Base-by-base conservation (phyloP, 225 moss, liverwort and hornwort species). In the Lunularia cruciata region DNA sequence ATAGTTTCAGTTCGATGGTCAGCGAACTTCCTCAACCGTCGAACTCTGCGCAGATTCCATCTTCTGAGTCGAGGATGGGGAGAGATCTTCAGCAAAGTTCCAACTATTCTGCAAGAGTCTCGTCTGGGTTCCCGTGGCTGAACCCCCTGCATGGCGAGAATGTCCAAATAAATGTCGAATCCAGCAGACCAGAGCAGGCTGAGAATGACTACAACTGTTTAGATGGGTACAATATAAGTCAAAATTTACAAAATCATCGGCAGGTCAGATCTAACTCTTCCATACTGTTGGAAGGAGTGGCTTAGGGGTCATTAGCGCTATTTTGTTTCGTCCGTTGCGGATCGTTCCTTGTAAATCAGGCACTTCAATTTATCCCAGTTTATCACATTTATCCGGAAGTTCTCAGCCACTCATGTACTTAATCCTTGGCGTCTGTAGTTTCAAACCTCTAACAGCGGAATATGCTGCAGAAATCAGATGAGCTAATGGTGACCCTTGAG, bases 401-500 rank as follows among this genome's bases (percentile, higher is more conserved):
- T n/a, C n/a, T n/a, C n/a, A n/a, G n/a, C n/a, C n/a, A n/a, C n/a
- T n/a, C n/a, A n/a, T n/a, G n/a, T n/a, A n/a, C n/a, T n/a, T n/a
- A n/a, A n/a, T n/a, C n/a, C n/a, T n/a, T n/a, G n/a, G n/a, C n/a
- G n/a, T n/a, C n/a, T n/a, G n/a, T n/a, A n/a, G n/a, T n/a, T n/a
- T n/a, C n/a, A n/a, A n/a, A n/a, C n/a, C n/a, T n/a, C n/a, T n/a
- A n/a, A n/a, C n/a, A n/a, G n/a, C n/a, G n/a, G 20, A 51, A 11
- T 34, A 18, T 68, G 68, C 14, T 57, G 55, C 69, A 69, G 69
- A 69, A 42, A 43, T 53, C 69, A 42, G 54, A 68, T 39, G 53
- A 54, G 37, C 53, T 68, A 28, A 22, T 68, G 26, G 26, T 14
- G 22, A 69, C 53, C 12, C 54, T 56, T 56, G 68, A 40, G 38